Base-by-base conservation (phyloP, 129 eudicot genomes). In the Apium graveolens region DNA sequence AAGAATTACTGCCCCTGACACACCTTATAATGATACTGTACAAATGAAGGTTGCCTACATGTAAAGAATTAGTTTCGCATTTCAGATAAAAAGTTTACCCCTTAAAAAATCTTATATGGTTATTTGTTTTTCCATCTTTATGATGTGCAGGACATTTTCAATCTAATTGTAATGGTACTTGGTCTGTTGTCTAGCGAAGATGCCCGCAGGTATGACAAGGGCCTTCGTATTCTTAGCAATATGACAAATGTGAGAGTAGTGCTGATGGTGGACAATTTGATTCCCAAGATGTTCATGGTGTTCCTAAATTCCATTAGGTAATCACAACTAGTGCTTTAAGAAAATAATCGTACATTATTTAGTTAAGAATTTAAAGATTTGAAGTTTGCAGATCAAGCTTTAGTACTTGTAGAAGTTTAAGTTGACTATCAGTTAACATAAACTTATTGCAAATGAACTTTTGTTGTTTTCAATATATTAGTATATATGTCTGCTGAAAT, bases 181-280 rank as follows among this genome's bases (percentile, higher is more conserved):
- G 85, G 76, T 82, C 82, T 81, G 70, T 84, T 93, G 77, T 78
- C 89, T 9, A 53, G 73, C 66, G 41, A 79, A 39, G 83, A 87
- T 4, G 83, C 88, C 65, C 83, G 76, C 51, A 76, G 83, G 80
- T 90, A 85, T 45, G 7, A 74, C n/a, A 90, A 87, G 83, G 88
- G 90, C 57, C 27, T 87, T 73, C 79, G 77, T 29, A 86, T 93
- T 81, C 85, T 93, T 11, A 75, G 78, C 48, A 85, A 79, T 70
- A 76, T 80, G 73, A 85, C 91, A 46, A 79, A 83, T 78, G 90
- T 89, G 44, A 87, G 83, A 60, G 83, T 87, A 83, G 38, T 90
- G 63, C 66, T 93, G 86, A 84, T 93, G 89, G 75, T 88, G 80
- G 98, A 93, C 78, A 90, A 48, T 11, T 82, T 87, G 80, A 73